These are phyloP conservation scores for Dimargaris cristalligena DNA, from an alignment of 192 early-diverging fungal genomes.

Conservation along the genomic window DNA sequence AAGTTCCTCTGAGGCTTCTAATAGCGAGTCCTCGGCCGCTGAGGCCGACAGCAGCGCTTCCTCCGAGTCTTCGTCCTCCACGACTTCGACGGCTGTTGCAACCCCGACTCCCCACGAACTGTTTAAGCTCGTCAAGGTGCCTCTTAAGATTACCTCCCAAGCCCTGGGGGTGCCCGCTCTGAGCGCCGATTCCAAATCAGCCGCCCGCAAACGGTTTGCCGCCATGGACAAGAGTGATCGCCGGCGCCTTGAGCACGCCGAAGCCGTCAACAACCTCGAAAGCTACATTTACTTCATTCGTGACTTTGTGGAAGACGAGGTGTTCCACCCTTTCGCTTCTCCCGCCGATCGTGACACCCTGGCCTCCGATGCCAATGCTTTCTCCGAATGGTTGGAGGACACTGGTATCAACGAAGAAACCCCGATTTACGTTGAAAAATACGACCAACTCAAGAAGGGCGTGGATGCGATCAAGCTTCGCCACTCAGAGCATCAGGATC, in stretches of 20 bases:
- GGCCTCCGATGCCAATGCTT: slow-evolving; percentile 30
- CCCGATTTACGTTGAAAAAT: slow-evolving; percentile 16
- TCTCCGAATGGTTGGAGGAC: slow-evolving; percentile 76
- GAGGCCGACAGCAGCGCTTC: slow-evolving; percentile 2
- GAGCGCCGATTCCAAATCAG: slow-evolving; percentile 14
- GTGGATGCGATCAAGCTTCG: slow-evolving; percentile 26
- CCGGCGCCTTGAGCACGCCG: slow-evolving; percentile 50
- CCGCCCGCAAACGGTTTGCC: slow-evolving; percentile 28
- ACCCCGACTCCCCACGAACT: background rate
- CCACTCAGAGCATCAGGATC: slow-evolving; percentile 31
- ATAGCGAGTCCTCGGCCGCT: background rate
- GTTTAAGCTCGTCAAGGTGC: slow-evolving; percentile 14
- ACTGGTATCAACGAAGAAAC: slow-evolving; percentile 46
- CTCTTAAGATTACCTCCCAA: slow-evolving; percentile 14
- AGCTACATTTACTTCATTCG: slow-evolving; percentile 73
- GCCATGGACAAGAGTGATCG: slow-evolving; percentile 60
- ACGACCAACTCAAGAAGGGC: slow-evolving; percentile 22
- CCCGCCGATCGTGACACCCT: slow-evolving; percentile 52
- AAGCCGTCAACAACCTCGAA: slow-evolving; percentile 78
- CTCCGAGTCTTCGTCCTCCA: slow-evolving; percentile 26
- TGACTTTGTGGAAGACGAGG: slow-evolving; percentile 67
- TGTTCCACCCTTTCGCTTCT: slow-evolving; percentile 44
- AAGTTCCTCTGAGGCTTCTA: slow-evolving; percentile 13
- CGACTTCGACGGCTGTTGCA: background rate
- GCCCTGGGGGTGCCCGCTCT: slow-evolving; percentile 21